Evolutionary conservation across 257 asterid genomes (phyloP).

Genomic region (Salvia miltiorrhiza): DNA sequence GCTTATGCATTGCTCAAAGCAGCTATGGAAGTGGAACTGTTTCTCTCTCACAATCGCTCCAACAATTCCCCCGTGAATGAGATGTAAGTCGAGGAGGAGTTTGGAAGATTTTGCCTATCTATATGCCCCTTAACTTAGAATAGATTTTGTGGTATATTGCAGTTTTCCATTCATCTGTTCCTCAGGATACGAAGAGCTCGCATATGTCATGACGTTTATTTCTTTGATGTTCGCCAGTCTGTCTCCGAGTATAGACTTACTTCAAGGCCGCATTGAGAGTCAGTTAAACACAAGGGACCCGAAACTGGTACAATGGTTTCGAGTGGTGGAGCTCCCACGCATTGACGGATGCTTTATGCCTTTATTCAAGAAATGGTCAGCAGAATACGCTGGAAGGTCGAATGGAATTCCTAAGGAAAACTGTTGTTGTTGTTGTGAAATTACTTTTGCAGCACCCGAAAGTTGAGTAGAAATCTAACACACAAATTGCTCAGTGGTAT

Average conservation of each 20-base stretch:
- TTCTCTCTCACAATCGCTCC: conserved; percentile 72
- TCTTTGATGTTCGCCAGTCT: conserved; percentile 45
- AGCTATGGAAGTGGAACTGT: conserved; percentile 56
- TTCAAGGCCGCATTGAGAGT: conserved; percentile 47
- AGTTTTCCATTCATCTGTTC: too few species aligned
- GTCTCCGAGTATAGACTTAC: conserved; percentile 46
- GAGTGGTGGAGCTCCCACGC: conserved; percentile 59
- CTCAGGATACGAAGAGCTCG: too few species aligned
- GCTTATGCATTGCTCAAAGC: conserved; percentile 67
- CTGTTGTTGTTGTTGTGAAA: not conserved
- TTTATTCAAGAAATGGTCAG: conserved; percentile 75
- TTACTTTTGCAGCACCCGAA: too few species aligned
- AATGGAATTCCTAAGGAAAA: conserved; percentile 5
- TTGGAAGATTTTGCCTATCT: not conserved
- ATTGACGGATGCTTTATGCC: conserved; percentile 59
- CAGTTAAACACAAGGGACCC: conserved; percentile 50
- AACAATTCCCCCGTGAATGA: conserved; percentile 55
- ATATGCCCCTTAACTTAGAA: not conserved
- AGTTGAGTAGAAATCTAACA: conserved; percentile 38
- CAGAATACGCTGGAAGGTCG: conserved; percentile 81
- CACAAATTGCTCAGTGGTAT: conserved; percentile 62
- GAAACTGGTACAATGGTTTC: conserved; percentile 63
- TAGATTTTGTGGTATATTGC: too few species aligned
- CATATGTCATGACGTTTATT: too few species aligned
- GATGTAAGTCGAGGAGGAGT: conserved; percentile 49